Conservation (phyloP, 345 rosid genomes). For the Ailanthus altissimus region DNA sequence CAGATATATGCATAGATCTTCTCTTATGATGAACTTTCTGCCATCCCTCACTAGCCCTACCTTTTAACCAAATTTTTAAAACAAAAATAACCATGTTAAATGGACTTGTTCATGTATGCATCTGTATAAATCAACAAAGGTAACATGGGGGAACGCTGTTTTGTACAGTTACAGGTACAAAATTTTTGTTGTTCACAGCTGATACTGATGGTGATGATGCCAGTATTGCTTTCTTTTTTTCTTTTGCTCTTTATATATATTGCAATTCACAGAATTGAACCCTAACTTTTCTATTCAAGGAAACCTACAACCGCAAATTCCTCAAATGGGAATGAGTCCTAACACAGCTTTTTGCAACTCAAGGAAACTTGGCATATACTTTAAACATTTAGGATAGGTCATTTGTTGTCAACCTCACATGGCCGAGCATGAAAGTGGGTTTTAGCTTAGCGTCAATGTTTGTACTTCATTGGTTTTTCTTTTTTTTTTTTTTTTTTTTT, state of each 20-base stretch:
- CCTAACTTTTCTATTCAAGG: slow-evolving; percentile 30
- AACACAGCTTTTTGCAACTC: slow-evolving; percentile 16
- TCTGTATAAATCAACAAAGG: slow-evolving; percentile 20
- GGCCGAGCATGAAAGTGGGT: slow-evolving; percentile 18
- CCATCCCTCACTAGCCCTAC: slow-evolving; percentile 14
- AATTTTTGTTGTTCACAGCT: not conserved
- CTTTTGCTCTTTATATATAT: slow-evolving; percentile 10
- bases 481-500: not conserved
- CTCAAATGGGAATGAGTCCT: slow-evolving; percentile 18
- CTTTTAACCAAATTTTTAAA: slow-evolving; percentile 5
- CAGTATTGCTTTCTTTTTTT: not conserved
- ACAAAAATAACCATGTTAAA: not conserved
- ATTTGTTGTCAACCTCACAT: slow-evolving; percentile 36
- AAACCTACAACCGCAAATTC: slow-evolving; percentile 22
- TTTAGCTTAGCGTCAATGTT: not conserved
- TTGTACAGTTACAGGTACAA: not conserved
- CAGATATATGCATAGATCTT: slow-evolving; percentile 1
- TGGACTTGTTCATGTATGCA: slow-evolving; percentile 23
- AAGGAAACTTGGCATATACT: slow-evolving; percentile 19
- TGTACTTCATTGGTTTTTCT: not conserved
- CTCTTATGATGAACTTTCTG: slow-evolving; percentile 1
- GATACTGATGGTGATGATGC: slow-evolving; percentile 13
- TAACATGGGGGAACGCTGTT: slow-evolving; percentile 26
- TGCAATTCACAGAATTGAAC: slow-evolving; percentile 12
- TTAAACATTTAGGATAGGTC: slow-evolving; percentile 33